Conservation (phyloP, 345 rosid species). For the Bruguiera sexangula region DNA sequence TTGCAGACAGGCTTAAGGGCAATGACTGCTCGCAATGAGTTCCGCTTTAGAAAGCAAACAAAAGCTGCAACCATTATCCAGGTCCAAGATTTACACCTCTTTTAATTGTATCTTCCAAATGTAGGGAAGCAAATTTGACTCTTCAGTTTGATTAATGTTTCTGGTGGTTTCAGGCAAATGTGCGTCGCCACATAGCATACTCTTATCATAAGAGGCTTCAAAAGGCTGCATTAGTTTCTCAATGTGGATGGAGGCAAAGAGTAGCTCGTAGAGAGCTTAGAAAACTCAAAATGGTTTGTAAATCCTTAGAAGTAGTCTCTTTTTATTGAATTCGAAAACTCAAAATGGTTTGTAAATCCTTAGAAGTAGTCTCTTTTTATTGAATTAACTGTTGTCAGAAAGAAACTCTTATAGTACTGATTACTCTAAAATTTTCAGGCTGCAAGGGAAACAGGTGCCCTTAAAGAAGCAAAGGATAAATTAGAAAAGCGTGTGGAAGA, state of each 20-base stretch:
- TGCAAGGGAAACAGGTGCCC: slow-evolving; percentile 93
- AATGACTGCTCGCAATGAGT: slow-evolving; percentile 92
- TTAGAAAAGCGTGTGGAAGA: slow-evolving; percentile 98
- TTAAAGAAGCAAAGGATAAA: slow-evolving; percentile 97
- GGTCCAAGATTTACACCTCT: slow-evolving; percentile 40
- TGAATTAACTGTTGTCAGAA: background rate
- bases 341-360: slow-evolving; percentile 61
- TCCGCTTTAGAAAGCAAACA: slow-evolving; percentile 85
- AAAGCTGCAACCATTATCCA: slow-evolving; percentile 85
- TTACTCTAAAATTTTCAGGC: slow-evolving; percentile 51
- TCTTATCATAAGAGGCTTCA: slow-evolving; percentile 77
- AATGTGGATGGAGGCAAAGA: slow-evolving; percentile 94
- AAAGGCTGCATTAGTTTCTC: slow-evolving; percentile 73
- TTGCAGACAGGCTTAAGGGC: slow-evolving; percentile 89
- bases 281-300: slow-evolving; percentile 76
- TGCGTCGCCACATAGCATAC: slow-evolving; percentile 58
- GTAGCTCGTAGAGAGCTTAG: slow-evolving; percentile 94
- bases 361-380: background rate
- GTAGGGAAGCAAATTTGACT: slow-evolving; percentile 14
- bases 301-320: background rate
- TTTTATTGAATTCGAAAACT: slow-evolving; percentile 35
- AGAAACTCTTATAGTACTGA: slow-evolving; percentile 22
- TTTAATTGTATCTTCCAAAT: slow-evolving; percentile 20
- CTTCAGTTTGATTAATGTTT: slow-evolving; percentile 12
- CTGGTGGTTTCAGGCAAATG: slow-evolving; percentile 60